These are phyloP conservation scores for Fonsecaea multimorphosa DNA, from an alignment of 2,329 filamentous ascomycete genomes.

Conservation along the genomic window DNA sequence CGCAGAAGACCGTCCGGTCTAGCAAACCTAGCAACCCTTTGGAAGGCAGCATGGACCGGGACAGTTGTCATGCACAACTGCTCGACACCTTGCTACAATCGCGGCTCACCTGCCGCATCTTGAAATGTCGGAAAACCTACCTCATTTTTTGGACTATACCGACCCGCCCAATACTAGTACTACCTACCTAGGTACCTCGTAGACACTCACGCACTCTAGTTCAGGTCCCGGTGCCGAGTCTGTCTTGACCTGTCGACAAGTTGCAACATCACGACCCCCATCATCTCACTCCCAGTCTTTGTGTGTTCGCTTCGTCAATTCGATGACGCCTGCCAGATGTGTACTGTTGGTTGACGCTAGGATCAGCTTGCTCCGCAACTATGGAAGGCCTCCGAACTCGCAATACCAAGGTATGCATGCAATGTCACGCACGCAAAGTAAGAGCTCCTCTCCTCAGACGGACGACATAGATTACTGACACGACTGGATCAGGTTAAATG, in stretches of 20 bases:
- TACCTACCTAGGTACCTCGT: too few species aligned
- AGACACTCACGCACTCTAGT: too few species aligned
- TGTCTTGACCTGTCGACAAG: not conserved
- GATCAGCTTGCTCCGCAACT: not conserved
- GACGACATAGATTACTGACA: not conserved
- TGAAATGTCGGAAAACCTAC: too few species aligned
- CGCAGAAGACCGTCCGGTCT: not conserved
- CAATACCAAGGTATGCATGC: slow-evolving; percentile 27
- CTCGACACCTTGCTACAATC: too few species aligned
- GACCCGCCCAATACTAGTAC: too few species aligned
- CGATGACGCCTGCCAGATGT: not conserved
- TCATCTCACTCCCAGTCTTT: not conserved
- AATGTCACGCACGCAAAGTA: slow-evolving; percentile 26
- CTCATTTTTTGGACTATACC: too few species aligned
- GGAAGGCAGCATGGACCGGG: too few species aligned
- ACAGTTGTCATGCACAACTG: too few species aligned
- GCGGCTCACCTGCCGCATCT: too few species aligned
- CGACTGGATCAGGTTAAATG: slow-evolving; percentile 22
- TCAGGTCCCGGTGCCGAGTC: too few species aligned
- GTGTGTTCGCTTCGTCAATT: not conserved
- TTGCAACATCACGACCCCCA: not conserved
- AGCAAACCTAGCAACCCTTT: too few species aligned
- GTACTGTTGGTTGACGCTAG: not conserved
- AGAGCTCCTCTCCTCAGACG: not conserved
- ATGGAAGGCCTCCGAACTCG: slow-evolving; percentile 12